Evolutionary conservation across 1,139 yeast species (phyloP).

Genomic region (Blastobotrys apis): DNA sequence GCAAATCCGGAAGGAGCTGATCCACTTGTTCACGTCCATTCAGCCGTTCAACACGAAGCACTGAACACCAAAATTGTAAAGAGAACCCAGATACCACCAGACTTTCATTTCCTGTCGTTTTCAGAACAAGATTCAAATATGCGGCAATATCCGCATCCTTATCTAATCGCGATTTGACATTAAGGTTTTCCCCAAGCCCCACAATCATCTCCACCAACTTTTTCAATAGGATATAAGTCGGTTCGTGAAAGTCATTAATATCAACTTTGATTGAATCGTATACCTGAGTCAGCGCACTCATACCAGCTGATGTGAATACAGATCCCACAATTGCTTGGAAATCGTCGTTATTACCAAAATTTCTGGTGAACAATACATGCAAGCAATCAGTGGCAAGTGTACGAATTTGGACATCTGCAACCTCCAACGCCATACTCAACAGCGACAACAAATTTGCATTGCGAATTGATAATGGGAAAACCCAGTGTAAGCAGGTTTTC

Average conservation of each 20-base stretch:
- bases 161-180: slow-evolving; percentile 38
- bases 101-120: slow-evolving; percentile 80
- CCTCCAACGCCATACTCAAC: slow-evolving; percentile 56
- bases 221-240: slow-evolving; percentile 70
- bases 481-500: slow-evolving; percentile 90
- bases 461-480: slow-evolving; percentile 69
- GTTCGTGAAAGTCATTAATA: slow-evolving; percentile 76
- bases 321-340: slow-evolving; percentile 76
- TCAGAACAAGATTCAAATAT: slow-evolving; percentile 68
- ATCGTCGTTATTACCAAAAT: slow-evolving; percentile 65
- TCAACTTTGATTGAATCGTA: slow-evolving; percentile 61
- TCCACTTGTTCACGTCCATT: slow-evolving; percentile 44
- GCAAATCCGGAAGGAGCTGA: slow-evolving; percentile 56
- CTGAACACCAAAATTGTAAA: slow-evolving; percentile 90
- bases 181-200: slow-evolving; percentile 75
- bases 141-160: slow-evolving; percentile 54
- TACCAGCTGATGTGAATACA: slow-evolving; percentile 69
- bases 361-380: slow-evolving; percentile 81
- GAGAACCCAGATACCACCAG: slow-evolving; percentile 88
- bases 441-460: slow-evolving; percentile 63
- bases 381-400: slow-evolving; percentile 87
- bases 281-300: slow-evolving; percentile 60
- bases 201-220: slow-evolving; percentile 93
- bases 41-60: slow-evolving; percentile 75
- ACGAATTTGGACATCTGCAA: slow-evolving; percentile 57